A percentile compares a stretch with the other conserved stretches of the same genome.
phyloP scores from a whole-genome alignment of 176 grass and related monocot genomes.

The Ananas comosus region DNA sequence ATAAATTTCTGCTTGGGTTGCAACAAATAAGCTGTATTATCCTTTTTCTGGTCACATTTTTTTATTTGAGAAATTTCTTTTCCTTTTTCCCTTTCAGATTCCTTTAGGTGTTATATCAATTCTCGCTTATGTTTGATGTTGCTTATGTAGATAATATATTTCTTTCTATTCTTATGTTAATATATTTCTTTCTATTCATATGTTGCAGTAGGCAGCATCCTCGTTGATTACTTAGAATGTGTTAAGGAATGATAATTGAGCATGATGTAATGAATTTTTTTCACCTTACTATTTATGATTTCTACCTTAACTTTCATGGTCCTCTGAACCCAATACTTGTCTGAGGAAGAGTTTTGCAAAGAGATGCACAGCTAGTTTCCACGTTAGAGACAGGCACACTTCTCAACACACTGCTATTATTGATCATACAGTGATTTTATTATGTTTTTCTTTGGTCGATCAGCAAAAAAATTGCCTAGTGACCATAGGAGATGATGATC shows the following conservation, averaged over 20 bases:
- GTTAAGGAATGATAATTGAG: not conserved
- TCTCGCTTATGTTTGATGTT: no score
- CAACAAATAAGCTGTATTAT: not conserved
- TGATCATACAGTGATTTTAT: not conserved
- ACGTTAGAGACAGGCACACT: not conserved
- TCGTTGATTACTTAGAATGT: no score
- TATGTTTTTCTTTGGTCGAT: slow-evolving; percentile 22
- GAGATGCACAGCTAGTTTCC: not conserved
- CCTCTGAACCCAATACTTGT: not conserved
- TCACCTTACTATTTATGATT: not conserved
- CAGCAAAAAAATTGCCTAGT: slow-evolving; percentile 89
- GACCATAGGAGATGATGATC: slow-evolving; percentile 86
- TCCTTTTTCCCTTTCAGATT: not conserved
- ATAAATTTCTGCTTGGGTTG: not conserved
- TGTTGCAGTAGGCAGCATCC: no score
- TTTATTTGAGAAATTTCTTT: not conserved
- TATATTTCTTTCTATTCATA: no score
- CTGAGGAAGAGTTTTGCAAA: not conserved
- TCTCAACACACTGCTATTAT: not conserved
- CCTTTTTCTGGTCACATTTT: not conserved
- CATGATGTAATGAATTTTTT: not conserved
- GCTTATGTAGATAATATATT: no score
- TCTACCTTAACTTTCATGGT: not conserved
- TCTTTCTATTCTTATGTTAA: no score
- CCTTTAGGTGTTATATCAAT: not conserved